Evolutionary conservation across 2,329 filamentous ascomycete genomes (phyloP), one percentile per base, ranked within the genome.

Genomic region (Aureobasidium vineae): DNA sequence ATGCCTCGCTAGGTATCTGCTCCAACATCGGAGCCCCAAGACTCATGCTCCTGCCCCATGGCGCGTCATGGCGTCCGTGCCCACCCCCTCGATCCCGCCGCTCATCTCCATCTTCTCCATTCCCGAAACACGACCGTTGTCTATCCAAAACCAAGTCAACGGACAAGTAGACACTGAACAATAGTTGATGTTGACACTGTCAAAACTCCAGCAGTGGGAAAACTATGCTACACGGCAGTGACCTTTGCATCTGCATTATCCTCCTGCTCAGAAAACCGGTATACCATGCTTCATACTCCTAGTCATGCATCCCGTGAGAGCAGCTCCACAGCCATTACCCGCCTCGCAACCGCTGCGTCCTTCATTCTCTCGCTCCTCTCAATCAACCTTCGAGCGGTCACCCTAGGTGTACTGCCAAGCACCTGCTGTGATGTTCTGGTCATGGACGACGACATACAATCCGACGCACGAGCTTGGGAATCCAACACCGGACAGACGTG

Each of bases 351-450:
- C 33, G 41, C 16, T 28, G 23, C 49, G 10, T 11, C 16, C 26
- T 33, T 49, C 23, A 3, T 28, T 23, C 23, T 49, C 45, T 28
- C 23, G 6, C 10, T 15, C 2, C 21, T 16, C 4, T 38, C 5
- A 2, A 19, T 61, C 16, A 2, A 19, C 23, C 23, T 33, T 3
- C 13, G 16, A 43, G 16, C 45, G 8, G 8, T 23, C 19, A 33
- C 31, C 54, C 50, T 50, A 70, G 47, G 61, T 67, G 60, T 70
- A 70, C 68, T 70, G 69, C 69, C 68, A 70, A 10, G 69, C 69
- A 36, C 69, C 69, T 23, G 60, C n/a, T 15, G 50, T 56, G 6
- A 60, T 41, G 45, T 59, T 63, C 57, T 49, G 53, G 23, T 67
- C 63, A 16, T 59, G 57, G 19, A 65, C 65, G 36, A 57, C 16